These are phyloP conservation scores for Xylaria scruposa DNA, from an alignment of 495 filamentous ascomycete genomes.

Conservation along the genomic window DNA sequence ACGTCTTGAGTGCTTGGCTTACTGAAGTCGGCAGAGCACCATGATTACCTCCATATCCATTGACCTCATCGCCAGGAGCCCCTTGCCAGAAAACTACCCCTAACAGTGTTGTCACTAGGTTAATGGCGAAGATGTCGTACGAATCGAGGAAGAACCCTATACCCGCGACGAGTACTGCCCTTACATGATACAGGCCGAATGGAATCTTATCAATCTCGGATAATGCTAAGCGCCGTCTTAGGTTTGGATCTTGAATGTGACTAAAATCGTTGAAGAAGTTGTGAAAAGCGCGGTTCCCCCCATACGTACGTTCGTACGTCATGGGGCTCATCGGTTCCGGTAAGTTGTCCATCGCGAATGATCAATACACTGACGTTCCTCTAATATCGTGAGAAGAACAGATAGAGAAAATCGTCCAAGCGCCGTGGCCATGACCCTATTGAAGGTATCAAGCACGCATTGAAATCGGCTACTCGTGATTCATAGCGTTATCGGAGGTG, in stretches of 20 bases:
- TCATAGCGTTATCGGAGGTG: slow-evolving; percentile 11
- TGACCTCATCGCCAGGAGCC: slow-evolving; percentile 32
- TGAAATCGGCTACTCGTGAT: background rate
- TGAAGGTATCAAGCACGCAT: slow-evolving; percentile 6
- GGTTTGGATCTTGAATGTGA: slow-evolving; percentile 72
- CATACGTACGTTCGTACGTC: slow-evolving; percentile 46
- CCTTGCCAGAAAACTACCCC: slow-evolving; percentile 76
- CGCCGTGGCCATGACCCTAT: slow-evolving; percentile 10
- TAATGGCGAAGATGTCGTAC: slow-evolving; percentile 83
- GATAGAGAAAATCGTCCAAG: slow-evolving; percentile 5
- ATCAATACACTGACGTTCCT: background rate
- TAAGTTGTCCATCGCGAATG: slow-evolving; percentile 18
- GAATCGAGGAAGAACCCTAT: slow-evolving; percentile 82
- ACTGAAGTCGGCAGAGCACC: slow-evolving; percentile 63
- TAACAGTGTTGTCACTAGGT: slow-evolving; percentile 70
- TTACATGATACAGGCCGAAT: slow-evolving; percentile 79
- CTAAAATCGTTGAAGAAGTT: slow-evolving; percentile 65
- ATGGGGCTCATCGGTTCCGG: slow-evolving; percentile 46
- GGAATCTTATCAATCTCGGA: slow-evolving; percentile 76
- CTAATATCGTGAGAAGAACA: slow-evolving; percentile 5
- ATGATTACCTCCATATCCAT: slow-evolving; percentile 49
- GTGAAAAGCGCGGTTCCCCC: slow-evolving; percentile 65
- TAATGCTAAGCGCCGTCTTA: slow-evolving; percentile 72
- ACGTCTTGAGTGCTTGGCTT: slow-evolving; percentile 75
- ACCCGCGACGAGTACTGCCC: slow-evolving; percentile 74